Conservation (phyloP, 2,329 filamentous ascomycete species). For the Dothideomycetidae sp. region DNA sequence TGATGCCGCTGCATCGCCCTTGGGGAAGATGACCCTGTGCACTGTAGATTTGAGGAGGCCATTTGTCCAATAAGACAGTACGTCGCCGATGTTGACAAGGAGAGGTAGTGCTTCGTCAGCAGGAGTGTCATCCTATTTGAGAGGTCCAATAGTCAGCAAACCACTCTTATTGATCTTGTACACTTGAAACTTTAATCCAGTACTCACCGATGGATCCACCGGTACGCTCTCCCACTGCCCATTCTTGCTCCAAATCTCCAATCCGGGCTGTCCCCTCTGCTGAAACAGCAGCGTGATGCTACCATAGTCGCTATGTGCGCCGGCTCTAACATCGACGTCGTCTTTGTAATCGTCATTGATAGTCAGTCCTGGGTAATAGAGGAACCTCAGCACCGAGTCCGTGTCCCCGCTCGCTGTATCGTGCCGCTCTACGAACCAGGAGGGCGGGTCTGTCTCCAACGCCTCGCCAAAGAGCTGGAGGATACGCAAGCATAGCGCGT, state of each 20-base stretch:
- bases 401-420: slow-evolving; percentile 35
- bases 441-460: slow-evolving; percentile 38
- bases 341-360: slow-evolving; percentile 26
- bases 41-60: slow-evolving; percentile 77
- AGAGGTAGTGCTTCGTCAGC: slow-evolving; percentile 36
- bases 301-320: slow-evolving; percentile 81
- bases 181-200: not conserved
- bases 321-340: slow-evolving; percentile 60
- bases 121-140: not conserved
- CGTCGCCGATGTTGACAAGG: slow-evolving; percentile 56
- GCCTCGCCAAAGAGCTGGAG: slow-evolving; percentile 66
- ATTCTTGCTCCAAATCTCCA: slow-evolving; percentile 57
- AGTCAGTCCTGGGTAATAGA: slow-evolving; percentile 32
- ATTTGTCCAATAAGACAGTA: slow-evolving; percentile 77
- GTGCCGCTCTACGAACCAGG: slow-evolving; percentile 50
- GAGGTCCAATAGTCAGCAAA: not conserved
- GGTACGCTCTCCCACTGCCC: slow-evolving; percentile 31
- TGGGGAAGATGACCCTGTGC: slow-evolving; percentile 65
- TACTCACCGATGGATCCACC: slow-evolving; percentile 23
- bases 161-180: too few relatives aligned
- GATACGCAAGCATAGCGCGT: slow-evolving; percentile 56
- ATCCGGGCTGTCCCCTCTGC: slow-evolving; percentile 65
- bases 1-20: slow-evolving; percentile 7
- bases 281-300: slow-evolving; percentile 65
- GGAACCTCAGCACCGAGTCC: slow-evolving; percentile 37